Evolutionary conservation across 2,329 filamentous ascomycete genomes (phyloP).

Genomic region (Botrytis medusae): DNA sequence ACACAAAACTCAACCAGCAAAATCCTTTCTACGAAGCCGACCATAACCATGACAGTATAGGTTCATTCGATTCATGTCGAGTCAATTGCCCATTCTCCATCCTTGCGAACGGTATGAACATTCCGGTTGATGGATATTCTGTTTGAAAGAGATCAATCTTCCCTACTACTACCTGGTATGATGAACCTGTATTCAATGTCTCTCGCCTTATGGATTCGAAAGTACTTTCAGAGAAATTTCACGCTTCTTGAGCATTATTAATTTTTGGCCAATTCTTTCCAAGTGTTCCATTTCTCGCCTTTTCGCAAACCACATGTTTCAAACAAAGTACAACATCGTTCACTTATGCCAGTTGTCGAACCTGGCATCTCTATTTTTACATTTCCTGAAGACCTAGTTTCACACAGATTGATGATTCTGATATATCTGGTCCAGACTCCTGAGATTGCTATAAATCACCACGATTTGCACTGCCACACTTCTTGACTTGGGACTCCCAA

Average conservation of each 20-base stretch:
- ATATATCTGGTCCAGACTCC: not conserved
- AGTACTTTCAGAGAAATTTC: not conserved
- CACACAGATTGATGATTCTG: not conserved
- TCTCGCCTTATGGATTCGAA: not conserved
- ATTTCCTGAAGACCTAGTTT: not conserved
- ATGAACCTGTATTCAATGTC: not conserved
- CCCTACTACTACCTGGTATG: not conserved
- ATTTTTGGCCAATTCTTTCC: not conserved
- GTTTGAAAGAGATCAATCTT: not conserved
- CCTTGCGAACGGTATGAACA: not conserved
- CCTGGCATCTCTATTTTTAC: not conserved
- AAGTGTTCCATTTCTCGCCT: not conserved
- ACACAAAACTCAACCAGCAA: not conserved
- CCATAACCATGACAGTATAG: not conserved
- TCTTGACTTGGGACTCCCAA: slow-evolving; percentile 1
- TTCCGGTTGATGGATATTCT: not conserved
- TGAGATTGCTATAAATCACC: not conserved
- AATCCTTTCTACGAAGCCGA: not conserved
- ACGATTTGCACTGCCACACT: slow-evolving; percentile 2
- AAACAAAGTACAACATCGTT: not conserved
- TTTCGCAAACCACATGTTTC: not conserved
- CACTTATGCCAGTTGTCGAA: not conserved
- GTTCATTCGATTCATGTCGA: not conserved
- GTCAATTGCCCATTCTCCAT: not conserved
- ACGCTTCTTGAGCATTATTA: not conserved